Base-by-base conservation (phyloP, 1,284 basidiomycete species). In the Ustilago tritici region DNA sequence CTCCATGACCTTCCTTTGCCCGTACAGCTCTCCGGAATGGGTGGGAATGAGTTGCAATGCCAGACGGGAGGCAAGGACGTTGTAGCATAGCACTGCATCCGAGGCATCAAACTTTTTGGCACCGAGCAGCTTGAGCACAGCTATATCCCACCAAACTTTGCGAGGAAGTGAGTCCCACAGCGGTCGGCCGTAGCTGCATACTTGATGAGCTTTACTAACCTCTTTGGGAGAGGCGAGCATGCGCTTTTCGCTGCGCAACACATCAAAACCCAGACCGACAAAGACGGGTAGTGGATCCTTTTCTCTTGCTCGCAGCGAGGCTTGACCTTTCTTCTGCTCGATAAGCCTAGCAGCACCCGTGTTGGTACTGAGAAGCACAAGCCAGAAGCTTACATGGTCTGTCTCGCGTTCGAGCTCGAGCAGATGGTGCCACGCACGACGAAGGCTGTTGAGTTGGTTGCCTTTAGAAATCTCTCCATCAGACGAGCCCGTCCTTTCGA, bases 141-240 rank as follows among this genome's bases (percentile, higher is more conserved):
- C 62, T 2, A 4, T 53, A 9, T 23, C 15, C 68, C 68, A 70
- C 15, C 64, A 59, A 6, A 23, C 8, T 8, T 19, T 23, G 0
- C 5, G 8, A 6, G 32, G n/a, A 41, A 58, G 56, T 7, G 69
- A 52, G 5, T 1, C 15, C 69, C 69, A 71, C 15, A 71, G 56
- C 15, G 69, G 62, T 14, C 69, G 62, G 15, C 69, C 69, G 19
- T 70, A 70, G n/a, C 32, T n/a, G 36, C 47, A 19, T 40, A 65
- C 41, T 38, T 61, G 62, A 4, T 35, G 17, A 23, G 28, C n/a
- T 28, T 9, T 6, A n/a, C 38, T 43, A 3, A 35, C 66, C 8
- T 63, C 56, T 15, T 7, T 17, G 17, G 32, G 40, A 14, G 41
- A 69, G 32, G 40, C 23, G n/a, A 7, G 15, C 9, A 14, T 41